A percentile compares a stretch with the other conserved stretches of the same genome.
Conservation (phyloP, 1,284 basidiomycete species). For the Apiotrichum sp. region DNA sequence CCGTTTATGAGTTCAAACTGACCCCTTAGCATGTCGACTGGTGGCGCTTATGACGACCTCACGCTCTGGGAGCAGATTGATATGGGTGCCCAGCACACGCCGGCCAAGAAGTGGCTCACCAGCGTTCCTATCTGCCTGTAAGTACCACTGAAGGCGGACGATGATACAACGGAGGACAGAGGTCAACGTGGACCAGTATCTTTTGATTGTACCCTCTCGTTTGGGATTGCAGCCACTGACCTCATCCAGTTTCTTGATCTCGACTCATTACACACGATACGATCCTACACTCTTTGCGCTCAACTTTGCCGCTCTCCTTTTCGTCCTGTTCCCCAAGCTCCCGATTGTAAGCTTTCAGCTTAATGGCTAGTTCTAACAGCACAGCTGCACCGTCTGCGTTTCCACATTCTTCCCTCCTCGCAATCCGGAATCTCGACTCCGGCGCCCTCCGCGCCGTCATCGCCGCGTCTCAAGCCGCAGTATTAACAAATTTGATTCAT, state of each 20-base stretch:
- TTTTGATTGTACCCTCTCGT: too few relatives aligned
- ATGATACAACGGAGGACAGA: too few relatives aligned
- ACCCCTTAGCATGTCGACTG: constrained; percentile 50
- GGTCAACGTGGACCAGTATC: too few relatives aligned
- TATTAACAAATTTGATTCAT: not conserved
- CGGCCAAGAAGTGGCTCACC: constrained; percentile 95
- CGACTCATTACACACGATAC: constrained; percentile 97
- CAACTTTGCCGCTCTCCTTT: constrained; percentile 78
- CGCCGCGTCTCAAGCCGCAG: constrained; percentile 19
- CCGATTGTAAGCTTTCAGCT: constrained; percentile 51
- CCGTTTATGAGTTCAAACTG: not conserved
- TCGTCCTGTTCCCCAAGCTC: constrained; percentile 87
- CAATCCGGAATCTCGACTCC: constrained; percentile 32
- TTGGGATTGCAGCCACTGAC: too few relatives aligned
- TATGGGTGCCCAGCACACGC: constrained; percentile 95
- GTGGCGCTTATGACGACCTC: constrained; percentile 92
- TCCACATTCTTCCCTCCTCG: constrained; percentile 39
- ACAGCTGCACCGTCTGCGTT: constrained; percentile 46
- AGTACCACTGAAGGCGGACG: constrained; percentile 41
- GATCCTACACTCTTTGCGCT: constrained; percentile 87
- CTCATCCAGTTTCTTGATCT: constrained; percentile 76
- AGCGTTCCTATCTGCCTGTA: constrained; percentile 85
- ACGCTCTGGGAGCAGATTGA: constrained; percentile 99
- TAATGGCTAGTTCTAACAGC: not conserved
- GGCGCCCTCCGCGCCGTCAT: constrained; percentile 34